These are phyloP conservation scores for Aegilops sharonensis DNA, from an alignment of 176 grass and related monocot genomes.

Conservation along the genomic window DNA sequence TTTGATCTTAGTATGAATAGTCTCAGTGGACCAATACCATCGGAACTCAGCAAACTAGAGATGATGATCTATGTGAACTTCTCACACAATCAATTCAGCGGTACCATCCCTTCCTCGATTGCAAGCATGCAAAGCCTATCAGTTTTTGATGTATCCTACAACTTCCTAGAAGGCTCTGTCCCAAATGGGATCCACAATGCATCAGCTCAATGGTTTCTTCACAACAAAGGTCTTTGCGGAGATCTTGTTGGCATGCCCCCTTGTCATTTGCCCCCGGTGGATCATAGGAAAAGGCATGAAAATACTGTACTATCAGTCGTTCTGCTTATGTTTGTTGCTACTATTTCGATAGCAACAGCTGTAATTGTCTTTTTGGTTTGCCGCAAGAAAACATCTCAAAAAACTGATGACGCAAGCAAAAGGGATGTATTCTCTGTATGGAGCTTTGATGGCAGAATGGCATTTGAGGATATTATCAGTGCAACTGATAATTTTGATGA, in stretches of 20 bases:
- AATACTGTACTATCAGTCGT: not conserved
- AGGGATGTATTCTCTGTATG: slow-evolving; percentile 5
- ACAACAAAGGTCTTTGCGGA: slow-evolving; percentile 23
- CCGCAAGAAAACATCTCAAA: not conserved
- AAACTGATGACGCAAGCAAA: not conserved
- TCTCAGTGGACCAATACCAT: slow-evolving; percentile 32
- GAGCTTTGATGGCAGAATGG: slow-evolving; percentile 29
- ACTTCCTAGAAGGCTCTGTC: slow-evolving; percentile 29
- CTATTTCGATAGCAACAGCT: not conserved
- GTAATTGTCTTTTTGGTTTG: not conserved
- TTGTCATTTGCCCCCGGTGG: not conserved
- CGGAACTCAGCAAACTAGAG: not conserved
- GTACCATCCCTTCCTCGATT: slow-evolving; percentile 8
- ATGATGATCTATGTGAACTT: slow-evolving; percentile 33
- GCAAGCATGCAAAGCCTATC: slow-evolving; percentile 27
- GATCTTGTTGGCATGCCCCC: not conserved
- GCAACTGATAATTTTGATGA: slow-evolving; percentile 28
- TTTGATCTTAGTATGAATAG: slow-evolving; percentile 48
- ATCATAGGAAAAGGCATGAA: not conserved
- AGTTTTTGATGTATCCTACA: slow-evolving; percentile 37
- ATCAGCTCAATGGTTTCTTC: slow-evolving; percentile 9
- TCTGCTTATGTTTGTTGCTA: not conserved
- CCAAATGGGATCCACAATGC: not conserved
- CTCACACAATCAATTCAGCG: slow-evolving; percentile 39
- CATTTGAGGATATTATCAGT: slow-evolving; percentile 24